These are phyloP conservation scores for Fusarium subglutinans DNA, from an alignment of 2,329 filamentous ascomycete genomes.

Conservation along the genomic window DNA sequence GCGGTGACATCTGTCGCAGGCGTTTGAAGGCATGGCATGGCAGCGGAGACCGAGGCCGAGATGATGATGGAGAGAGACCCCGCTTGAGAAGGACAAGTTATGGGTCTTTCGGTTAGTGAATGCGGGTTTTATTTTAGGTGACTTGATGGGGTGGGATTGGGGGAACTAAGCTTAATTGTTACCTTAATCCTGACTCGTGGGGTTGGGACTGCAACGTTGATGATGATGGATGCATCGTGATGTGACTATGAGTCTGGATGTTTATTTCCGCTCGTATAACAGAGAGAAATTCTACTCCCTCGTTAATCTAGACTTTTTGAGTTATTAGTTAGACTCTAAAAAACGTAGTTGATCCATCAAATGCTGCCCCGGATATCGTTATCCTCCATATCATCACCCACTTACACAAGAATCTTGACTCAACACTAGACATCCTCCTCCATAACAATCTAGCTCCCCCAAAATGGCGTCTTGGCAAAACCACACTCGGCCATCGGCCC, in stretches of 20 bases:
- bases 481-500: slow-evolving; percentile 21
- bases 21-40: slow-evolving; percentile 36
- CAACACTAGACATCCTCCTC: background rate
- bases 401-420: background rate
- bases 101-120: background rate
- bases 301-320: background rate
- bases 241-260: background rate
- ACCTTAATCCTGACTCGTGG: slow-evolving; percentile 28
- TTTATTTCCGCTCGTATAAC: background rate
- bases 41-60: slow-evolving; percentile 32
- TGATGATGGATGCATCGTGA: background rate
- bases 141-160: background rate
- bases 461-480: slow-evolving; percentile 18
- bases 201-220: background rate
- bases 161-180: slow-evolving; percentile 22
- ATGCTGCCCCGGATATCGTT: background rate
- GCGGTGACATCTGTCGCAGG: slow-evolving; percentile 53
- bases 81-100: slow-evolving; percentile 17
- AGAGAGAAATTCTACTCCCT: background rate
- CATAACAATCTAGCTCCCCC: background rate
- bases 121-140: background rate
- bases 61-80: slow-evolving; percentile 7
- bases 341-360: background rate
- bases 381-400: background rate
- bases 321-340: background rate